Conservation (phyloP, 306 rosid genomes). For the Hippophae tibetana region DNA sequence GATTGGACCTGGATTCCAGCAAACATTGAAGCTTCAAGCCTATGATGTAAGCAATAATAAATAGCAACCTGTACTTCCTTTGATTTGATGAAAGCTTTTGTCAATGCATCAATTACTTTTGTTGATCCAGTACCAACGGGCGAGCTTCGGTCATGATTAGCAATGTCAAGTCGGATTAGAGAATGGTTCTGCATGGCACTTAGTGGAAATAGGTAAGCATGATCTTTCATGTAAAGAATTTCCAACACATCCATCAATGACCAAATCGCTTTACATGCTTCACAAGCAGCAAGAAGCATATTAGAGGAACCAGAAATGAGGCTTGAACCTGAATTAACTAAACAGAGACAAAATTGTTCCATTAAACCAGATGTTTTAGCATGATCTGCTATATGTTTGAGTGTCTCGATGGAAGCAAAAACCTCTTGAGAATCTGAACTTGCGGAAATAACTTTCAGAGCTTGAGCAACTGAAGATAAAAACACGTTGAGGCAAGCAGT, state of each 20-base stretch:
- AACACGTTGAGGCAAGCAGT: constrained; percentile 62
- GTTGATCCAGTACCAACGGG: constrained; percentile 43
- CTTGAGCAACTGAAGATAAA: constrained; percentile 61
- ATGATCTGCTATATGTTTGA: constrained; percentile 59
- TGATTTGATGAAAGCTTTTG: constrained; percentile 65
- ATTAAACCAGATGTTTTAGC: constrained; percentile 72
- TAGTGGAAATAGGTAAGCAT: constrained; percentile 54
- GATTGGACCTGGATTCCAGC: constrained; percentile 70
- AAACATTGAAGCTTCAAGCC: constrained; percentile 59
- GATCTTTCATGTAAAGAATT: constrained; percentile 38
- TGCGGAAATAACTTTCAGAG: constrained; percentile 39
- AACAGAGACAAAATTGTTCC: constrained; percentile 69
- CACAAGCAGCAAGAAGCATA: constrained; percentile 78
- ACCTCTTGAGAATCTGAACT: constrained; percentile 35
- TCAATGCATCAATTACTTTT: constrained; percentile 60
- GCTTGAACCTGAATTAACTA: constrained; percentile 72
- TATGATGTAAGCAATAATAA: constrained; percentile 78
- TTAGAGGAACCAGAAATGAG: constrained; percentile 78
- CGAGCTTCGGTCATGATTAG: constrained; percentile 41
- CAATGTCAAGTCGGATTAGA: constrained; percentile 32
- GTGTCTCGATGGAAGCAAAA: constrained; percentile 29
- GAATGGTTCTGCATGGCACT: constrained; percentile 48
- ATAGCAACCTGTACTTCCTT: constrained; percentile 78
- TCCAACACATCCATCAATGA: constrained; percentile 63
- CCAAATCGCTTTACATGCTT: constrained; percentile 84